Base-by-base conservation (phyloP, 345 rosid genomes). In the Hibiscus trionum region DNA sequence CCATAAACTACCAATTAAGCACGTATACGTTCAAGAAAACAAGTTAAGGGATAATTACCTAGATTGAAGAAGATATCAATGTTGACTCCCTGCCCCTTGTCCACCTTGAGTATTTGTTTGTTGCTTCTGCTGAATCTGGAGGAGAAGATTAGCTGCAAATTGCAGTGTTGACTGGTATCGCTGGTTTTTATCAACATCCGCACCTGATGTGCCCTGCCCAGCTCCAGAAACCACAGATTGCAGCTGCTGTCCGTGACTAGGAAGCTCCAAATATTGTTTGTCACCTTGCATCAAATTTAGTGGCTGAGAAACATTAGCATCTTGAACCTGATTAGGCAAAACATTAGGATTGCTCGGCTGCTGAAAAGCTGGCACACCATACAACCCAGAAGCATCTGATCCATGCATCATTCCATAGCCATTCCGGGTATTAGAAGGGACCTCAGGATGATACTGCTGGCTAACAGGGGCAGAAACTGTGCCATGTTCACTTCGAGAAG, bases 121-220 rank as follows among this genome's bases (percentile, higher is more conserved):
- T 14, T 44, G 47, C 17, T 50, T 96, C 97, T 10, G 98, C 98
- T 50, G 56, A 50, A 50, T 15, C 56, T 50, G 47, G 47, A 44
- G 47, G 83, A 60, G 79, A 66, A 26, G 83, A 19, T 47, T 83
- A 80, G 93, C 69, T 84, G 87, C 75, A 82, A 94, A 81, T 76
- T 91, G 93, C 62, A 94, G 80, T 0, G 98, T 91, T 69, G 95
- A 94, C 74, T 94, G 97, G 78, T 94, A 94, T 27, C 90, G 80
- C 81, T 94, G 93, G 73, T 88, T 86, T 75, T 90, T 91, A 78
- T 90, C 96, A 24, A 71, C 85, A 75, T 91, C 97, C 37, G 56
- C 83, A 76, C 84, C 88, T 69, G 88, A 72, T 56, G 78, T 62
- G 27, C 76, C 83, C 78, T 80, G 87, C 75, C 75, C 82, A 80